Base-by-base conservation (phyloP, 169 alveolate genomes). In the Plasmodium cynomolgi region DNA sequence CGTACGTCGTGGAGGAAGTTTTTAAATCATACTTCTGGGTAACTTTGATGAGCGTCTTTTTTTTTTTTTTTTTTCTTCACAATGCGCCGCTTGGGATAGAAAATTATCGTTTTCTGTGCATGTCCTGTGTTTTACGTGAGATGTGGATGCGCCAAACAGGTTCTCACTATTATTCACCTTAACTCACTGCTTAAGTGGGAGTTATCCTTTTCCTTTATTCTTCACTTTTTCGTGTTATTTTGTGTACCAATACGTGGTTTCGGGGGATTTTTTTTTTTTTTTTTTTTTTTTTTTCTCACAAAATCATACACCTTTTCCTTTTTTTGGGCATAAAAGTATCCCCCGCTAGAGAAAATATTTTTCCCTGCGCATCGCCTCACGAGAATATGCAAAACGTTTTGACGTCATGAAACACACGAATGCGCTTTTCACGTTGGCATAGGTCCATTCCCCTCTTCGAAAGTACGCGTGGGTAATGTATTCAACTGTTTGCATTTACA, bases 11-110 rank as follows among this genome's bases (percentile, higher is more conserved):
- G 33, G 29, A 26, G 33, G 75, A 62, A 62, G 13, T 23, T 23
- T 62, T 62, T 62, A 62, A 62, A 62, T n/a, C 33, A 8, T 62
- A 0, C 75, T 62, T 62, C 34, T 47, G 58, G 58, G 75, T 62
- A 62, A 62, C 15, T 62, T n/a, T 62, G 29, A 62, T n/a, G 75
- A 62, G 75, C 75, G 75, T 62, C 75, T 62, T 62, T 62, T 62
- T 62, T 62, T 62, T 56, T 56, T 56, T 62, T 62, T 62, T 62
- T 62, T 20, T 62, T 58, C 23, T 62, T 26, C 33, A 62, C 33
- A 8, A 62, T 26, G 15, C 75, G 33, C 33, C 15, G 29, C 34
- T 20, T 62, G 4, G 34, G 9, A 26, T 26, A 62, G 75, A 2
- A 62, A 62, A 62, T 62, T 62, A 23, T 62, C 34, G 0, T 62